phyloP scores from a whole-genome alignment of 2,329 filamentous ascomycete species.

The Pseudogymnoascus sp. region DNA sequence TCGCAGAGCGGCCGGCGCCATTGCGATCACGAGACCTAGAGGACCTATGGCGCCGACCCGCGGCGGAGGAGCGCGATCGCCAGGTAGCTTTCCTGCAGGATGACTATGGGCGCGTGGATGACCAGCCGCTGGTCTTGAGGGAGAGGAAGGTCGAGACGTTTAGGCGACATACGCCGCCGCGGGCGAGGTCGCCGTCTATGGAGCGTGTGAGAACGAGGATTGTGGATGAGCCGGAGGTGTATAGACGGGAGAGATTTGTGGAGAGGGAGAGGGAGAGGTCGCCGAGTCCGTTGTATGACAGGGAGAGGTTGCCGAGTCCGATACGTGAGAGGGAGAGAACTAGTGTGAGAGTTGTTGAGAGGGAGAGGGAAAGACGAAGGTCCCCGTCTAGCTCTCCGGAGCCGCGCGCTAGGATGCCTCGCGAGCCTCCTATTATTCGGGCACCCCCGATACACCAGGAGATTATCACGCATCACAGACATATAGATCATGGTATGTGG shows the following conservation, averaged over 20 bases:
- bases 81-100: slow-evolving; percentile 7
- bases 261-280: slow-evolving; percentile 7
- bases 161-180: not conserved
- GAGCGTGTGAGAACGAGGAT: slow-evolving; percentile 1
- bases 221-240: slow-evolving; percentile 1
- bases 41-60: not conserved
- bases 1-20: not conserved
- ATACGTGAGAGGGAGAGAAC: slow-evolving; percentile 28
- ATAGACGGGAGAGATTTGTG: not conserved
- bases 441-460: slow-evolving; percentile 80
- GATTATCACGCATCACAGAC: slow-evolving; percentile 80
- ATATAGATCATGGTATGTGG: slow-evolving; percentile 75
- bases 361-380: slow-evolving; percentile 37
- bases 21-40: slow-evolving; percentile 3
- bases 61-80: not conserved
- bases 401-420: slow-evolving; percentile 36
- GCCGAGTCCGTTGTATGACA: slow-evolving; percentile 15
- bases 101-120: slow-evolving; percentile 4
- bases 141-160: slow-evolving; percentile 7
- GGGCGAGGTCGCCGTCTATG: not conserved
- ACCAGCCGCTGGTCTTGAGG: slow-evolving; percentile 12
- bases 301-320: slow-evolving; percentile 36
- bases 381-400: slow-evolving; percentile 23
- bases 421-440: slow-evolving; percentile 57
- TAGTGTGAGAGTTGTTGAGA: slow-evolving; percentile 41